These are phyloP conservation scores for Lactarius psammicola DNA, from an alignment of 768 basidiomycete species.

Conservation along the genomic window DNA sequence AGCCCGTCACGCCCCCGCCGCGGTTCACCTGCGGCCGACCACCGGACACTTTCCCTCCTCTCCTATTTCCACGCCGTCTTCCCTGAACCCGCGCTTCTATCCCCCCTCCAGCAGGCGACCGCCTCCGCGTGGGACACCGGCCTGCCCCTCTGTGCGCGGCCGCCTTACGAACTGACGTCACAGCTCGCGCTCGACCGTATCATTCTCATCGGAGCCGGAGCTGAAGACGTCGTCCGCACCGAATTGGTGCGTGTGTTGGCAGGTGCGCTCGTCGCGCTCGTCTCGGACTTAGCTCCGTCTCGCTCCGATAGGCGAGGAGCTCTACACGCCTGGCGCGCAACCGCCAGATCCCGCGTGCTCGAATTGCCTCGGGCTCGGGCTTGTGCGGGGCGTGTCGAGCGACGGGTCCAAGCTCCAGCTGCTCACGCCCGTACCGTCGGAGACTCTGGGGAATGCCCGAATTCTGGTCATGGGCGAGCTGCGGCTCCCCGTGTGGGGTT, in stretches of 20 bases:
- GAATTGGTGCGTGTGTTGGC: slow-evolving; percentile 76
- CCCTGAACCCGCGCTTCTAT: slow-evolving; percentile 33
- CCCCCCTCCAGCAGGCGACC: slow-evolving; percentile 31
- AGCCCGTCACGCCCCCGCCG: slow-evolving; percentile 44
- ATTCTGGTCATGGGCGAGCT: slow-evolving; percentile 83
- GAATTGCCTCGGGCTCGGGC: slow-evolving; percentile 69
- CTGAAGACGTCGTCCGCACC: slow-evolving; percentile 70
- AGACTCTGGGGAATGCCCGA: slow-evolving; percentile 42
- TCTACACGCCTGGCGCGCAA: slow-evolving; percentile 57
- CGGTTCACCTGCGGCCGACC: slow-evolving; percentile 62
- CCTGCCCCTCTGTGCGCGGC: slow-evolving; percentile 61
- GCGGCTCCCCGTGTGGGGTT: slow-evolving; percentile 83
- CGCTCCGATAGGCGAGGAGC: slow-evolving; percentile 33
- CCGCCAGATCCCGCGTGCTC: slow-evolving; percentile 61
- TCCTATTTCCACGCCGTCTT: slow-evolving; percentile 71
- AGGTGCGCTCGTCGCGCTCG: slow-evolving; percentile 75
- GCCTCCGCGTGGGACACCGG: slow-evolving; percentile 63
- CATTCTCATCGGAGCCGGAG: slow-evolving; percentile 67
- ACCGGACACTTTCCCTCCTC: slow-evolving; percentile 65
- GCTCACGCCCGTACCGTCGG: slow-evolving; percentile 70
- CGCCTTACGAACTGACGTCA: slow-evolving; percentile 73
- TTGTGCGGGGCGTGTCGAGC: slow-evolving; percentile 54
- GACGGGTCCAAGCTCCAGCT: slow-evolving; percentile 53
- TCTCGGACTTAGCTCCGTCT: slow-evolving; percentile 36
- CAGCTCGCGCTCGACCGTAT: slow-evolving; percentile 57